phyloP scores from a whole-genome alignment of 805 yeast genomes.

The Hanseniaspora valbyensis region DNA sequence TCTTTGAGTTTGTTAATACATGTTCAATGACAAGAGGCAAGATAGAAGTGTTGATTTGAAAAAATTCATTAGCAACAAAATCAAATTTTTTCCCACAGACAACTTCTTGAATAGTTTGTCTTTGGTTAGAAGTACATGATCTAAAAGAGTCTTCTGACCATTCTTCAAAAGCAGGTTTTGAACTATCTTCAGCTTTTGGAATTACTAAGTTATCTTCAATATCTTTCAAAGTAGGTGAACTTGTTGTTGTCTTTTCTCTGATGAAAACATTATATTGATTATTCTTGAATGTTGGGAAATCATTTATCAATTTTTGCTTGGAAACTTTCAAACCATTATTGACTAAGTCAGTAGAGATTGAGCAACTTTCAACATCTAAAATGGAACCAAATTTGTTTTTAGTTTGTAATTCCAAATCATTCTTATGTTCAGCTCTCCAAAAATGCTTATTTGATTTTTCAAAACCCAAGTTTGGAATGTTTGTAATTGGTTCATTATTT shows the following conservation, averaged over 20 bases:
- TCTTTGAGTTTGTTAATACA: slow-evolving; percentile 50
- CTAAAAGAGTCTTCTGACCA: slow-evolving; percentile 32
- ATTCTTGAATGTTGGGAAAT: slow-evolving; percentile 38
- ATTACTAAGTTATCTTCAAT: slow-evolving; percentile 25
- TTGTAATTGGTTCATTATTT: slow-evolving; percentile 6
- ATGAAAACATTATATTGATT: slow-evolving; percentile 80
- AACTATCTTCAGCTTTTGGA: slow-evolving; percentile 32
- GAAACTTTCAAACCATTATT: slow-evolving; percentile 65
- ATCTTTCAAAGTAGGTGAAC: slow-evolving; percentile 24
- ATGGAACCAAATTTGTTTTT: slow-evolving; percentile 33
- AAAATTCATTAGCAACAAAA: slow-evolving; percentile 90
- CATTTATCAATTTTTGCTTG: slow-evolving; percentile 43
- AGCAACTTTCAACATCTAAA: slow-evolving; percentile 87
- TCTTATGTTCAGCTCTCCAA: slow-evolving; percentile 40
- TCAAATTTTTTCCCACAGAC: slow-evolving; percentile 67
- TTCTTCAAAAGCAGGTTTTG: slow-evolving; percentile 31
- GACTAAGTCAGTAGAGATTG: slow-evolving; percentile 72
- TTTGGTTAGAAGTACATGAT: slow-evolving; percentile 67
- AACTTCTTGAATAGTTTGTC: slow-evolving; percentile 69
- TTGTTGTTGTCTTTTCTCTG: slow-evolving; percentile 57
- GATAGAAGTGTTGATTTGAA: slow-evolving; percentile 90
- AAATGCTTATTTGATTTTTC: slow-evolving; percentile 71
- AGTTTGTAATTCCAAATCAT: slow-evolving; percentile 24
- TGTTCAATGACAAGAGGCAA: slow-evolving; percentile 72
- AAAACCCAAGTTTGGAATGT: slow-evolving; percentile 70